Conservation (phyloP, 1,139 yeast species). For the Kodamaea sp. region DNA sequence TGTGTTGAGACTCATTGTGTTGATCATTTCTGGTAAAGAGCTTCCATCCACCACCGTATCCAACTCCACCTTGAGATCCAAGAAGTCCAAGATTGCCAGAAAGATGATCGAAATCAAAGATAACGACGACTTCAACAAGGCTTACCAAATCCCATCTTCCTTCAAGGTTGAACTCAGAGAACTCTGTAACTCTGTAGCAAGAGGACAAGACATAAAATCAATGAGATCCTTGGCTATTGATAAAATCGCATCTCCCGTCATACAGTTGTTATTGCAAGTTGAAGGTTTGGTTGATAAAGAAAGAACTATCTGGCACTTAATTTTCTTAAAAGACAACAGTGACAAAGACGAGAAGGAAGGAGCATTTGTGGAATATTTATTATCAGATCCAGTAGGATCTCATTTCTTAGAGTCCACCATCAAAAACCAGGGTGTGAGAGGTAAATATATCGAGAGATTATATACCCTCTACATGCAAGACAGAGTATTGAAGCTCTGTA, state of each 20-base stretch:
- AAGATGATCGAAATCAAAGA: constrained; percentile 90
- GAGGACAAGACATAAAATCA: constrained; percentile 43
- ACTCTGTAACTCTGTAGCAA: constrained; percentile 38
- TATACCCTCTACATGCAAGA: constrained; percentile 73
- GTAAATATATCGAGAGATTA: constrained; percentile 68
- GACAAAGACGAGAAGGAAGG: constrained; percentile 67
- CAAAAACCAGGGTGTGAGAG: constrained; percentile 60
- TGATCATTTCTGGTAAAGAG: constrained; percentile 75
- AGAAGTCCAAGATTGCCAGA: constrained; percentile 85
- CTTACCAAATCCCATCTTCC: constrained; percentile 71
- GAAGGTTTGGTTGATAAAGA: constrained; percentile 79
- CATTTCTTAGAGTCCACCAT: constrained; percentile 81
- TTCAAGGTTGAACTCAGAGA: constrained; percentile 64
- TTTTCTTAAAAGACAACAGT: constrained; percentile 45
- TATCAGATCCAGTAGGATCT: constrained; percentile 88
- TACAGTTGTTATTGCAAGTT: constrained; percentile 77
- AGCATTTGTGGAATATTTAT: constrained; percentile 77
- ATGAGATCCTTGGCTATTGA: constrained; percentile 77
- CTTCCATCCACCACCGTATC: constrained; percentile 75
- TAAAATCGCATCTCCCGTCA: constrained; percentile 82
- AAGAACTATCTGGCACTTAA: constrained; percentile 63
- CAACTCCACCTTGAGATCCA: constrained; percentile 78
- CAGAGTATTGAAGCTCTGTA: constrained; percentile 68
- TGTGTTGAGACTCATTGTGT: constrained; percentile 69
- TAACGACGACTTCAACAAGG: constrained; percentile 62